Evolutionary conservation across 2,329 filamentous ascomycete species (phyloP).

Genomic region (Aspergillus brasiliensis): DNA sequence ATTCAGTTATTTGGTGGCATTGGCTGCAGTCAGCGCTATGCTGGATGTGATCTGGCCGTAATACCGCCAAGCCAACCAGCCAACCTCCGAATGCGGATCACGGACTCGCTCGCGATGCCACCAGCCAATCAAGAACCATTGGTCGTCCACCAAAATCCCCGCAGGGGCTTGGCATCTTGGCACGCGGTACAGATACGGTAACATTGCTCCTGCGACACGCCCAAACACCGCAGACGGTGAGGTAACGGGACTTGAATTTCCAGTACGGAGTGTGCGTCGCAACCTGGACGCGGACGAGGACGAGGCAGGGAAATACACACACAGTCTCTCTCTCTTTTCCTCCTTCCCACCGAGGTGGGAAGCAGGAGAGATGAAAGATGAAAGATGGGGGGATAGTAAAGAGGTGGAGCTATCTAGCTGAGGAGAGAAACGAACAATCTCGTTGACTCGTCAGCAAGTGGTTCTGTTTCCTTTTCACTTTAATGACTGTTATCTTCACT

Average conservation of each 20-base stretch:
- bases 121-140: constrained; percentile 12
- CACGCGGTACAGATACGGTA: constrained; percentile 15
- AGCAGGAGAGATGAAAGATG: neutral
- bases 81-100: constrained; percentile 26
- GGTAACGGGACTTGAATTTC: neutral
- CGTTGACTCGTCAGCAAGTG: no score
- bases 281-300: neutral
- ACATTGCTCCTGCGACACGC: neutral
- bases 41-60: constrained; percentile 4
- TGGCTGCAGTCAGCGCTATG: neutral
- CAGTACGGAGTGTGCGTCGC: neutral
- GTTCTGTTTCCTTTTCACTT: no score
- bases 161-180: constrained; percentile 26
- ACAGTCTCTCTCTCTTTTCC: no score
- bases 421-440: no score
- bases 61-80: constrained; percentile 22
- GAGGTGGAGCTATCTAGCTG: neutral
- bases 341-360: neutral
- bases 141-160: constrained; percentile 15
- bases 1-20: neutral
- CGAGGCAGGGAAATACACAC: neutral
- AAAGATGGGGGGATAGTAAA: neutral
- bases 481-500: no score
- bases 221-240: neutral
- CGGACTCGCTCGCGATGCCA: constrained; percentile 1